Evolutionary conservation across 2,329 filamentous ascomycete species (phyloP).

Genomic region (Spiromastix sp.): DNA sequence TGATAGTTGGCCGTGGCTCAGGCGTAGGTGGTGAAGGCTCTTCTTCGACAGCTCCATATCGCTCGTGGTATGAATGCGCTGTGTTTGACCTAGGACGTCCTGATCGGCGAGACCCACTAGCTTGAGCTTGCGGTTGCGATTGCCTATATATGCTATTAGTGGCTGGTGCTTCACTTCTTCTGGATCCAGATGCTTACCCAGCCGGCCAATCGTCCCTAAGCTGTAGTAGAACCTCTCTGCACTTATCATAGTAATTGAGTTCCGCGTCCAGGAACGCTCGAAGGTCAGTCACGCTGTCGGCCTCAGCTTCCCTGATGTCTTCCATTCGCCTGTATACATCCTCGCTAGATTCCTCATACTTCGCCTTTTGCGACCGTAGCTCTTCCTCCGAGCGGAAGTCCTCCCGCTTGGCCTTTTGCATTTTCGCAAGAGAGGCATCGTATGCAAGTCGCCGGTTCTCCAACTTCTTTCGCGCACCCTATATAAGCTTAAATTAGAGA

Average conservation of each 20-base stretch:
- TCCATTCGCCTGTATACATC: slow-evolving; percentile 89
- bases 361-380: slow-evolving; percentile 78
- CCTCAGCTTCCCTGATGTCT: slow-evolving; percentile 87
- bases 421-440: slow-evolving; percentile 77
- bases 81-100: slow-evolving; percentile 52
- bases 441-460: slow-evolving; percentile 82
- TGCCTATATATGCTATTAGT: slow-evolving; percentile 12
- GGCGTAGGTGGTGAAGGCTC: slow-evolving; percentile 39
- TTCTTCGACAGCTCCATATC: slow-evolving; percentile 47
- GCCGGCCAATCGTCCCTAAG: slow-evolving; percentile 60
- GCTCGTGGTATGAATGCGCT: slow-evolving; percentile 52
- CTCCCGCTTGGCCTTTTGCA: slow-evolving; percentile 88
- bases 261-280: slow-evolving; percentile 77
- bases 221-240: slow-evolving; percentile 67
- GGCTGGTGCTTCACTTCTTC: not conserved
- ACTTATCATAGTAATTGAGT: slow-evolving; percentile 83
- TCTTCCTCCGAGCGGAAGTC: slow-evolving; percentile 92
- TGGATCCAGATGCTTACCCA: slow-evolving; percentile 34
- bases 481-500: slow-evolving; percentile 13
- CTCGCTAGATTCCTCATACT: slow-evolving; percentile 91
- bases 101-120: slow-evolving; percentile 29
- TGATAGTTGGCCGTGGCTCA: slow-evolving; percentile 43
- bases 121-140: slow-evolving; percentile 17
- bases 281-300: slow-evolving; percentile 70
- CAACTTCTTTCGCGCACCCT: slow-evolving; percentile 84